A percentile compares a stretch with the other conserved stretches of the same genome.
phyloP scores from a whole-genome alignment of 805 yeast species.

The Lachancea kluyveri region DNA sequence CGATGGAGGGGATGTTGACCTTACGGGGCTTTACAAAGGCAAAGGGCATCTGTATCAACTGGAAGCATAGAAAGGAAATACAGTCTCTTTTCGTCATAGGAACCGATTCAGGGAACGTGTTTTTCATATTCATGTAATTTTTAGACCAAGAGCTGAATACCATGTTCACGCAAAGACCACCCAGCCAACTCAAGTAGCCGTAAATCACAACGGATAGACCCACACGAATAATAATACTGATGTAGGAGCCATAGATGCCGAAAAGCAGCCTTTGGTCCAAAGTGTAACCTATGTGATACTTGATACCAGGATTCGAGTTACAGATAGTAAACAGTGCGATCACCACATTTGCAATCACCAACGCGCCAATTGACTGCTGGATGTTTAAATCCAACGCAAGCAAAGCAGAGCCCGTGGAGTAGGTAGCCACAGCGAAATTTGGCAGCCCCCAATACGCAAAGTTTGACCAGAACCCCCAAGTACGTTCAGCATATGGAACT shows the following conservation, averaged over 20 bases:
- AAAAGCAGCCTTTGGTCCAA: constrained; percentile 33
- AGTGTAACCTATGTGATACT: constrained; percentile 34
- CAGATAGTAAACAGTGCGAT: constrained; percentile 17
- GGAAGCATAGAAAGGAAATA: constrained; percentile 36
- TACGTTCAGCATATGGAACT: constrained; percentile 31
- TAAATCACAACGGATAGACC: constrained; percentile 35
- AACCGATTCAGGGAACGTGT: constrained; percentile 26
- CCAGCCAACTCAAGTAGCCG: constrained; percentile 34
- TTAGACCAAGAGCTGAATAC: constrained; percentile 24
- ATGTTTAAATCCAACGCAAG: constrained; percentile 25
- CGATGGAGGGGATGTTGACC: constrained; percentile 22
- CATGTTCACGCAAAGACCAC: constrained; percentile 33
- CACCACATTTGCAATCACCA: constrained; percentile 18
- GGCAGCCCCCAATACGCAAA: constrained; percentile 35
- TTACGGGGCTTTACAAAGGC: constrained; percentile 29
- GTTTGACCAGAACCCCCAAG: constrained; percentile 32
- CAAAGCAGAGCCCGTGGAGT: constrained; percentile 31
- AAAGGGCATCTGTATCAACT: constrained; percentile 27
- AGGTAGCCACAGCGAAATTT: constrained; percentile 32
- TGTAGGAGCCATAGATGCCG: constrained; percentile 32
- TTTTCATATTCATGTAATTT: constrained; percentile 19
- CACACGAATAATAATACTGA: constrained; percentile 33
- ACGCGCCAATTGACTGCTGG: constrained; percentile 26
- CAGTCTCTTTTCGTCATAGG: constrained; percentile 35
- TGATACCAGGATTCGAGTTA: constrained; percentile 24